Base-by-base conservation (phyloP, 2,329 filamentous ascomycete genomes). In the Ceratocystis cacaofunesta region DNA sequence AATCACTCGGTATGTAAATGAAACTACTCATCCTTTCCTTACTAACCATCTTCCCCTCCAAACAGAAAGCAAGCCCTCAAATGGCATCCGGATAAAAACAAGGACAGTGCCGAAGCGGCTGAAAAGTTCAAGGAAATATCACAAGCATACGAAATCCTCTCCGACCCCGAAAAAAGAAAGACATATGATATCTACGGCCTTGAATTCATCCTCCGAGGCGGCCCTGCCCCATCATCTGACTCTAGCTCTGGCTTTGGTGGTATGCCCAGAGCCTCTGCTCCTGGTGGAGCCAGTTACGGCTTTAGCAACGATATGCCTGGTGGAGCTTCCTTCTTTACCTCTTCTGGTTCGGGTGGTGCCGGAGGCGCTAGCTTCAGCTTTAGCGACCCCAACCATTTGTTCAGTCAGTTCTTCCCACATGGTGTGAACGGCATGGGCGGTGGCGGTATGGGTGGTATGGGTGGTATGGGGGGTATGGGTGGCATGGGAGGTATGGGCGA, bases 81-180 rank as follows among this genome's bases (percentile, higher is more conserved):
- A 78, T 92, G 85, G 77, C 94, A 99, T 73, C 94, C 94, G 5
- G 94, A 99, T 80, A 99, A 97, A 82, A 99, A 97, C 81, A 92
- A 92, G 76, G 87, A 95, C 77, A 91, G 92, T 71, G 85, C 91
- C 36, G 78, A 85, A 63, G 90, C 92, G 7, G 80, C 85, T 68
- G 94, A 97, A 74, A 96, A 92, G 77, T 99, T 99, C 82, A 99
- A 99, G 78, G 94, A 97, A 75, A 89, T 91, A 69, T 96, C 91
- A 0, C 92, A 97, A 78, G 94, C 94, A 66, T 99, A 96, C 78
- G 94, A 99, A 78, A 95, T 99, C 71, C 85, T 99, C 2, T 95
- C 90, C 68, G 94, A 99, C 72, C 92, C 92, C 68, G 92, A 97
- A 74, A 99, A 97, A 78, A 88, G 94, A 72, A 94, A 95, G 76